Evolutionary conservation across 495 filamentous ascomycete species (phyloP).

Genomic region (Penicillium fimorum): DNA sequence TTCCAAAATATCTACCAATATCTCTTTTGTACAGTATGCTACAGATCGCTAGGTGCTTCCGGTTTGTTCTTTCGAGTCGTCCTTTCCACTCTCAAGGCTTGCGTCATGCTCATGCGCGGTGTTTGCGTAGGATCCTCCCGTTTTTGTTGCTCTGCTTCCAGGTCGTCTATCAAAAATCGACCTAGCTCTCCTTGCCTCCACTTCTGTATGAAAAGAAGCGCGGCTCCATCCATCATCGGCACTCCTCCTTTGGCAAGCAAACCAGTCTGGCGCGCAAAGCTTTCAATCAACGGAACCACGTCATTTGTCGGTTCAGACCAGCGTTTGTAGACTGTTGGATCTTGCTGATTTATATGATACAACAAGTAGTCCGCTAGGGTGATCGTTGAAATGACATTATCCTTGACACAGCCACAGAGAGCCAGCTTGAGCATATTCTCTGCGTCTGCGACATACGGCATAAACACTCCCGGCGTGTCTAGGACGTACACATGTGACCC

Average conservation of each 20-base stretch:
- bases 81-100: conserved; percentile 43
- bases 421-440: conserved; percentile 92
- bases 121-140: conserved; percentile 40
- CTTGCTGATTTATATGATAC: conserved; percentile 70
- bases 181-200: conserved; percentile 80
- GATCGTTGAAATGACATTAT: conserved; percentile 71
- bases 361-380: conserved; percentile 87
- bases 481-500: conserved; percentile 61
- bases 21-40: conserved; percentile 28
- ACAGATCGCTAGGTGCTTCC: conserved; percentile 23
- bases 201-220: conserved; percentile 79
- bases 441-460: conserved; percentile 81
- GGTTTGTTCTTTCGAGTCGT: conserved; percentile 34
- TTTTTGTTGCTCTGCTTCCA: conserved; percentile 55
- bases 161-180: conserved; percentile 74
- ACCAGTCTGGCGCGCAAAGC: conserved; percentile 69
- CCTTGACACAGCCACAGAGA: conserved; percentile 86
- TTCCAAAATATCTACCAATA: conserved; percentile 13
- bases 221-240: conserved; percentile 69
- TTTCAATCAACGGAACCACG: conserved; percentile 62
- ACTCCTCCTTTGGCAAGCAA: conserved; percentile 72
- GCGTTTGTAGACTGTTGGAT: conserved; percentile 57
- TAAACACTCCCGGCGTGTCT: conserved; percentile 84
- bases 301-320: conserved; percentile 81
- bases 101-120: conserved; percentile 40